A percentile compares a stretch with the other conserved stretches of the same genome.
These are phyloP conservation scores for Cnidoscolus chayamansa DNA, from an alignment of 441 rosid species.

Conservation along the genomic window DNA sequence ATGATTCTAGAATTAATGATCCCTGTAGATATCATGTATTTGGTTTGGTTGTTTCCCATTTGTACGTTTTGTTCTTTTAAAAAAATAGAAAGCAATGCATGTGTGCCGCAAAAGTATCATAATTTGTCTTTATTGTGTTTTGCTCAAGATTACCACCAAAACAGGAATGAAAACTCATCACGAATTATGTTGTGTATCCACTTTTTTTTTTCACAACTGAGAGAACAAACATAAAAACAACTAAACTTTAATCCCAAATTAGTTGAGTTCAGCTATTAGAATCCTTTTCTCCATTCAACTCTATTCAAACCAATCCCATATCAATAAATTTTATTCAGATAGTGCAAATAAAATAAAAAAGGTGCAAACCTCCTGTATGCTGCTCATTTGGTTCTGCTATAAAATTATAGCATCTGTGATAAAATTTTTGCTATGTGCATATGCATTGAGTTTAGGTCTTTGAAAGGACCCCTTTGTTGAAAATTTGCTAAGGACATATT, in stretches of 20 bases:
- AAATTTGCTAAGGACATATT: background rate
- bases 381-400: background rate
- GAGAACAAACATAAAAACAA: too few relatives aligned
- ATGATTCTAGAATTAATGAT: background rate
- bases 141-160: background rate
- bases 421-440: background rate
- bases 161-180: background rate
- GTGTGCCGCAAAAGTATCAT: background rate
- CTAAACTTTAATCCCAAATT: too few relatives aligned
- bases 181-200: background rate
- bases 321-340: too few relatives aligned
- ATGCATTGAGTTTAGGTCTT: background rate
- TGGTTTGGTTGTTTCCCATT: conserved; percentile 1
- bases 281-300: too few relatives aligned
- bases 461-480: background rate
- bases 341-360: background rate
- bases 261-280: too few relatives aligned
- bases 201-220: background rate
- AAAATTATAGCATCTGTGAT: background rate
- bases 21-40: background rate
- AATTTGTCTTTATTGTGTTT: background rate
- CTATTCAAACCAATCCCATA: too few relatives aligned
- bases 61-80: background rate
- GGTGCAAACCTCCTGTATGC: background rate
- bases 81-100: background rate